Base-by-base conservation (phyloP, 83 land plant species). In the Larix sibirica region DNA sequence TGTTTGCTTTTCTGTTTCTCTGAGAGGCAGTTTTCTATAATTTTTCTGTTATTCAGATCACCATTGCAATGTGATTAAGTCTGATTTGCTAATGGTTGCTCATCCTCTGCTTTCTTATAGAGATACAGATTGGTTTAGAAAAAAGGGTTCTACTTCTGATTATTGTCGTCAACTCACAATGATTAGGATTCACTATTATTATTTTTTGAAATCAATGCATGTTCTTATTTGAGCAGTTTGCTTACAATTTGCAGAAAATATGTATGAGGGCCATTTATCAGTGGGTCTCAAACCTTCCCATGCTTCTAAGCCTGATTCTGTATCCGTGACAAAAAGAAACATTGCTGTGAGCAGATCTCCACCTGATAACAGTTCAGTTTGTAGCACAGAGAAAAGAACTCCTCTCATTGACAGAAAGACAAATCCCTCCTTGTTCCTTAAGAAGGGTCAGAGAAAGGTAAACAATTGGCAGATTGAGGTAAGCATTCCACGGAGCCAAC, bases 381-480 rank as follows among this genome's bases (percentile, higher is more conserved):
- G 74, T 14, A 83, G 86, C 71, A 83, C 54, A 74, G 81, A 79
- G 66, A 84, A 67, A 64, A 82, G 63, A 47, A 67, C 59, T 47
- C 60, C 88, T 20, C 40, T 79, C 59, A 86, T 38, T 28, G 81
- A 81, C 58, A 83, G 63, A 77, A 91, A 82, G 62, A 50, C 82
- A 78, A 83, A 60, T 61, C 71, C 90, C 6, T 71, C 86, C 6
- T 71, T 84, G 21, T 80, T 84, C 8, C 83, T 31, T 54, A 87
- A 83, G 83, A 26, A 79, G 64, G 85, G 75, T 38, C 23, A 38
- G 18, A 88, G 83, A 80, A 88, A 76, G 62, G 82, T 82, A 16
- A 69, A 83, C 16, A 69, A 87, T 59, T 80, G 82, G 88, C 84
- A 90, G 81, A 56, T 84, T 64, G 89, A 92, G 74, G 79, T 84